These are phyloP conservation scores for Penicillium oxalicum DNA, from an alignment of 2,329 filamentous ascomycete genomes.

Conservation along the genomic window DNA sequence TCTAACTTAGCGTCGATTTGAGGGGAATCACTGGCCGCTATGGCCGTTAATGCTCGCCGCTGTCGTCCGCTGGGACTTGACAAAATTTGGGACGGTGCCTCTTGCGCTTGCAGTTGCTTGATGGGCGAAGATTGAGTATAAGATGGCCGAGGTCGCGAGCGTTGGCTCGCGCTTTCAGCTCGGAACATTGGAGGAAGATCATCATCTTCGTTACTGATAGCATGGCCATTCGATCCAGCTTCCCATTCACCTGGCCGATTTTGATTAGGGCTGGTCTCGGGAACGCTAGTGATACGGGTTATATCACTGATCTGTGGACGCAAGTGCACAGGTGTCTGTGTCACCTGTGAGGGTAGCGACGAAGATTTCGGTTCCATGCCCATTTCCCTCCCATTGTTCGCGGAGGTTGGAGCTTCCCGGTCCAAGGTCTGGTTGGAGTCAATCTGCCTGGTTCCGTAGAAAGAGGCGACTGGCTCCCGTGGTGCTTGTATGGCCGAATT, in stretches of 20 bases:
- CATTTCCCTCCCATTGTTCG: conserved; percentile 5
- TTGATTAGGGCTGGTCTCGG: conserved; percentile 34
- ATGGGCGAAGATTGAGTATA: conserved; percentile 20
- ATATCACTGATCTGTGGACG: conserved; percentile 20
- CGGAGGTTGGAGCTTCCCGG: conserved; percentile 3
- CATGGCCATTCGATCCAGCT: conserved; percentile 20
- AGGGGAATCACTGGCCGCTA: conserved; percentile 40
- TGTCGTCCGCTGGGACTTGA: conserved; percentile 37
- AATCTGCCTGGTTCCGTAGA: conserved; percentile 5
- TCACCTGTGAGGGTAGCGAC: conserved; percentile 36
- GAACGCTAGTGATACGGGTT: conserved; percentile 30
- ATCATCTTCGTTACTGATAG: conserved; percentile 32
- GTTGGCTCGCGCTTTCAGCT: conserved; percentile 10
- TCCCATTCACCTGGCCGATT: conserved; percentile 21
- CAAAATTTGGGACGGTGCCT: conserved; percentile 21
- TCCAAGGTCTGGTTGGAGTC: conserved; percentile 14
- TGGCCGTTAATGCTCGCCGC: conserved; percentile 36
- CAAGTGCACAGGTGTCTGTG: conserved; percentile 35
- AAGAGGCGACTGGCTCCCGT: conserved; percentile 2
- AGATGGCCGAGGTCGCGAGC: conserved; percentile 17
- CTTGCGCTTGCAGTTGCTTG: conserved; percentile 21
- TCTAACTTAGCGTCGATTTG: conserved; percentile 28
- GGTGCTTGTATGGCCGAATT: neutral
- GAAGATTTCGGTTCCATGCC: conserved; percentile 27
- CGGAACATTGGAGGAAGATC: conserved; percentile 31